Conservation (phyloP, 441 rosid genomes). For the Erodium moschatum region DNA sequence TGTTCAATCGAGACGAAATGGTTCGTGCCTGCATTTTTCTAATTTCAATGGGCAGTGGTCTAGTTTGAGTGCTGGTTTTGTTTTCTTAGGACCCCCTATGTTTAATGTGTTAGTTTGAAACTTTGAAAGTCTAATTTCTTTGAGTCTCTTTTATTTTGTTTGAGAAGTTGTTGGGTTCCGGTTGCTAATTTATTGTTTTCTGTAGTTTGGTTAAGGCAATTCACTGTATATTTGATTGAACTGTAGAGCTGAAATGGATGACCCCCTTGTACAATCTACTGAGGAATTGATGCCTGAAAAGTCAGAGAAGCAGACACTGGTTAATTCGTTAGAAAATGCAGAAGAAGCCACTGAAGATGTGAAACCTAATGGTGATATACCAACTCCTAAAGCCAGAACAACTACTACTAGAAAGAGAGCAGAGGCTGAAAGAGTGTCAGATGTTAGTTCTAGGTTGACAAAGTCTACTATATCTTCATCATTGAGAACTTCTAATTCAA, state of each 20-base stretch:
- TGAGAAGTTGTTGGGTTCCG: not conserved
- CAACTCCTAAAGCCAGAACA: slow-evolving; percentile 32
- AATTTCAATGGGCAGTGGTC: not conserved
- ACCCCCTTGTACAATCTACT: slow-evolving; percentile 28
- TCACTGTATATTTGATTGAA: slow-evolving; percentile 21
- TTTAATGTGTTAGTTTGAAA: not conserved
- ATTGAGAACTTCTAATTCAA: slow-evolving; percentile 36
- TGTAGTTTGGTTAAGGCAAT: slow-evolving; percentile 19
- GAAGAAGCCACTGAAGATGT: slow-evolving; percentile 29
- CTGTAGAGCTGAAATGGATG: slow-evolving; percentile 49
- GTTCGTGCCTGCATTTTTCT: not conserved
- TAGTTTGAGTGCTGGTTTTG: not conserved
- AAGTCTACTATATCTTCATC: slow-evolving; percentile 45
- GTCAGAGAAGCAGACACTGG: slow-evolving; percentile 32
- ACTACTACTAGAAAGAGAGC: slow-evolving; percentile 49
- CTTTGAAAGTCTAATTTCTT: slow-evolving; percentile 2
- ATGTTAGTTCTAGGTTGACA: slow-evolving; percentile 33
- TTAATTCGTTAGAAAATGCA: slow-evolving; percentile 30
- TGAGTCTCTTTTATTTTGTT: not conserved
- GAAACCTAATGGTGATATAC: slow-evolving; percentile 33
- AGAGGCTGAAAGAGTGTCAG: slow-evolving; percentile 31
- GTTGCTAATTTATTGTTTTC: slow-evolving; percentile 23
- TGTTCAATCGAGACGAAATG: not conserved
- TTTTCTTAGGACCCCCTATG: not conserved
- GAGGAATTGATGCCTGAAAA: slow-evolving; percentile 16